Evolutionary conservation across 345 rosid species (phyloP), one percentile per base, ranked within the genome.

Genomic region (Trapa bicornis): DNA sequence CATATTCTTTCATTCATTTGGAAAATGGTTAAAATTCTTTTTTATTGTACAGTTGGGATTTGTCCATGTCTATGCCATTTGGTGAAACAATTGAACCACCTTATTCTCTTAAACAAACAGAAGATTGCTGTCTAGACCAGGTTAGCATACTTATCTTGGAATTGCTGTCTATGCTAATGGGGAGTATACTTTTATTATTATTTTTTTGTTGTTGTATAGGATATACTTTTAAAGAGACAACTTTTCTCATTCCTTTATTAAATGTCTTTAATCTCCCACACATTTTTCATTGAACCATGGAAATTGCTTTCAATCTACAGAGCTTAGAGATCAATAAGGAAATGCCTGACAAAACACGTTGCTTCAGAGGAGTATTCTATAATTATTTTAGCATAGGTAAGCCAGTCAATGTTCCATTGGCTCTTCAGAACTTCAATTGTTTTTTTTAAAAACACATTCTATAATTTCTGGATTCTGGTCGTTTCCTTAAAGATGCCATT

Each of bases 301-400:
- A 37, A 33, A 62, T 54, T 76, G 72, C 68, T 66, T 64, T 71
- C 42, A 69, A 71, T 67, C 37, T 75, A 79, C 82, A 85, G 96
- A 80, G 79, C 75, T 78, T 90, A 75, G 79, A 75, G 64, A 77
- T 76, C 70, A 94, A 83, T 7, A 96, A 91, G 73, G 75, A 78
- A 52, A 61, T 82, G 74, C 89, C 89, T 45, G 91, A 84, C 68
- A 76, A 79, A 41, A 63, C 68, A 52, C 82, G 73, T 42, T 83
- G 82, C 67, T 84, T 87, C 67, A 91, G 83, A 76, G 96, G 99
- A 75, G 92, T 91, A 33, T 91, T 95, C 69, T 91, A 91, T 74
- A 95, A 89, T 78, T 95, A 95, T 78, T 95, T 85, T 73, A 91
- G 99, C 75, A 83, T 95, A 77, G 99, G 97, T 91, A 80, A 71